phyloP scores from a whole-genome alignment of 352 stramenopile species.

The Phytophthora agathidicida region DNA sequence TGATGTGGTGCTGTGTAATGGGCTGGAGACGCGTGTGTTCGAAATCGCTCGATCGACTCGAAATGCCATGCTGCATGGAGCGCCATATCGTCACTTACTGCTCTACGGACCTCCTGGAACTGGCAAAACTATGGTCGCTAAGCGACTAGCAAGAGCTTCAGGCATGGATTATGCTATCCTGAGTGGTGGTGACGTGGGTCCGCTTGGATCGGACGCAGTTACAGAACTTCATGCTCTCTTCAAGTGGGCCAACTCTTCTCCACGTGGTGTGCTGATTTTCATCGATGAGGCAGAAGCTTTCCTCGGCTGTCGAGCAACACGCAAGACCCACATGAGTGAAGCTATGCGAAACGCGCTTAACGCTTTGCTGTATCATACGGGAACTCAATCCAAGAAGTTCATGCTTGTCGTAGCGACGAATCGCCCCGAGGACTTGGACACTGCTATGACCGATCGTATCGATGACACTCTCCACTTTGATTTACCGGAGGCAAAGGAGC shows the following conservation, averaged over 20 bases:
- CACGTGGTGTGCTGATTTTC: constrained; percentile 83
- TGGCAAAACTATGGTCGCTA: constrained; percentile 91
- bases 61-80: constrained; percentile 64
- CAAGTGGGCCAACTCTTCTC: constrained; percentile 77
- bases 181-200: constrained; percentile 85
- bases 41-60: constrained; percentile 67
- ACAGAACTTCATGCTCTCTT: constrained; percentile 86
- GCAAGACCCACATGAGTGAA: constrained; percentile 87
- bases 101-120: constrained; percentile 86
- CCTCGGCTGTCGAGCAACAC: constrained; percentile 69
- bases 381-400: constrained; percentile 70
- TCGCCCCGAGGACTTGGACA: constrained; percentile 79
- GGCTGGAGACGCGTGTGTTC: constrained; percentile 65
- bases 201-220: constrained; percentile 74
- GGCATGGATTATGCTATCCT: constrained; percentile 88
- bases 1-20: constrained; percentile 62
- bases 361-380: constrained; percentile 84
- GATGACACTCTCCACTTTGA: constrained; percentile 87
- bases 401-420: constrained; percentile 89
- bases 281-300: constrained; percentile 91
- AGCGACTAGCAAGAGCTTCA: constrained; percentile 65
- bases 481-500: constrained; percentile 65
- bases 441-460: constrained; percentile 79
- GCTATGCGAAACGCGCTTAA: constrained; percentile 86
- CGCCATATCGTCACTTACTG: constrained; percentile 84